Evolutionary conservation across 1,284 basidiomycete species (phyloP).

Genomic region (Cutaneotrichosporon spelunceum): DNA sequence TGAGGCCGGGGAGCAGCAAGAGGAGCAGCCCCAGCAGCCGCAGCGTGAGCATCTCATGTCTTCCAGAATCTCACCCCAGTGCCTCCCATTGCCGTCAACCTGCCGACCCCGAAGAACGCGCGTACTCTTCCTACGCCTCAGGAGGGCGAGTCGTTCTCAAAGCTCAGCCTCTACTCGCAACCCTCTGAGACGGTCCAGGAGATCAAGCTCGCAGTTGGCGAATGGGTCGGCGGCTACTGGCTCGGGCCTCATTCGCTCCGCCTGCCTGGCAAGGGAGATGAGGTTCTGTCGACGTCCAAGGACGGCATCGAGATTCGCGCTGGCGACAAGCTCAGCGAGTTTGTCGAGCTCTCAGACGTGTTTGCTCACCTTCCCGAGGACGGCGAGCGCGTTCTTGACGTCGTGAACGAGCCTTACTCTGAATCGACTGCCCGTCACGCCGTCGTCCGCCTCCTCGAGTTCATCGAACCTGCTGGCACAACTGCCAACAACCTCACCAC

Average conservation of each 20-base stretch:
- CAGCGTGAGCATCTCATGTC: not conserved
- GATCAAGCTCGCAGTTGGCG: slow-evolving; percentile 49
- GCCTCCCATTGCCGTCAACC: slow-evolving; percentile 42
- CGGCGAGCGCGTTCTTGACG: slow-evolving; percentile 44
- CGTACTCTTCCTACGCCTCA: slow-evolving; percentile 44
- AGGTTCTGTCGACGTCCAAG: slow-evolving; percentile 35
- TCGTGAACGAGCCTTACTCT: slow-evolving; percentile 54
- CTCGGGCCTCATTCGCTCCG: slow-evolving; percentile 52
- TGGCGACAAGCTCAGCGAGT: slow-evolving; percentile 51
- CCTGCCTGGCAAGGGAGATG: slow-evolving; percentile 28
- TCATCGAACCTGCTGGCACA: slow-evolving; percentile 51
- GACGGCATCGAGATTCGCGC: slow-evolving; percentile 46
- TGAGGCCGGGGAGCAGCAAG: slow-evolving; percentile 7
- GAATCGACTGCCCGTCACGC: slow-evolving; percentile 55
- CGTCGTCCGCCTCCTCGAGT: slow-evolving; percentile 55
- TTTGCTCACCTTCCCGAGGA: slow-evolving; percentile 44
- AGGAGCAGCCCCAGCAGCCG: slow-evolving; percentile 16
- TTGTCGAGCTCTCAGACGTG: slow-evolving; percentile 51
- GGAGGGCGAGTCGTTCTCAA: slow-evolving; percentile 31
- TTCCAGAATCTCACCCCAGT: slow-evolving; percentile 18
- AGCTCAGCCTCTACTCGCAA: slow-evolving; percentile 44
- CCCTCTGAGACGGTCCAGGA: slow-evolving; percentile 51
- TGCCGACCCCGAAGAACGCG: slow-evolving; percentile 44
- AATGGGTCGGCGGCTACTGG: slow-evolving; percentile 53
- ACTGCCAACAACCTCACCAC: slow-evolving; percentile 48